Evolutionary conservation across 768 basidiomycete species (phyloP).

Genomic region (Boletus patriciae): DNA sequence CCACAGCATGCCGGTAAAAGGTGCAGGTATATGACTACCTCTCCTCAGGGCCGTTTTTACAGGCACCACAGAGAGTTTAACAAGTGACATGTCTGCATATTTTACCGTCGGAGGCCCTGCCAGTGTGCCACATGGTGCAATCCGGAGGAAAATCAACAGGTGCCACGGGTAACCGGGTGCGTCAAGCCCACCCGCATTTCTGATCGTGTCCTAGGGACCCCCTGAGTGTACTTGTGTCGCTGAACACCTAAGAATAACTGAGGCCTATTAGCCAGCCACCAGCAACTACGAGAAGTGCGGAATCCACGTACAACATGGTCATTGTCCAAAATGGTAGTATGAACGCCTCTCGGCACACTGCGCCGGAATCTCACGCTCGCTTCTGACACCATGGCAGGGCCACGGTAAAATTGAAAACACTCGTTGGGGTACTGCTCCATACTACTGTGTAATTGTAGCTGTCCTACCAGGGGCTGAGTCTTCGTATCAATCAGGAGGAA

Average conservation of each 20-base stretch:
- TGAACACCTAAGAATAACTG: not conserved
- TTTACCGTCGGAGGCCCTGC: not conserved
- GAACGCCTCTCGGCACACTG: too few species aligned
- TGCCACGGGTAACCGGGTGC: not conserved
- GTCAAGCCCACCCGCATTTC: not conserved
- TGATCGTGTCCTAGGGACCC: not conserved
- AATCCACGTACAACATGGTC: not conserved
- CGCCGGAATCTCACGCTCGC: too few species aligned
- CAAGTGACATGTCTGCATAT: not conserved
- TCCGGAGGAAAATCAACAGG: not conserved
- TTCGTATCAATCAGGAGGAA: too few species aligned
- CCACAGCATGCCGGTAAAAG: not conserved
- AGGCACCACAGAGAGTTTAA: slow-evolving; percentile 6
- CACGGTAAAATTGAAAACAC: too few species aligned
- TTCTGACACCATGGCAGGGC: too few species aligned
- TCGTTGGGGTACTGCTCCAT: too few species aligned
- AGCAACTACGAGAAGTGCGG: not conserved
- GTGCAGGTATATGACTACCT: slow-evolving; percentile 2
- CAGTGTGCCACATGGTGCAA: not conserved
- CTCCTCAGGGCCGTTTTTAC: slow-evolving; percentile 17
- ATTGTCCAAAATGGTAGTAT: too few species aligned
- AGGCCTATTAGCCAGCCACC: not conserved
- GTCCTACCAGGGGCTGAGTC: too few species aligned
- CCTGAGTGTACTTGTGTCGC: not conserved
- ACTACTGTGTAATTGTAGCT: too few species aligned